Base-by-base conservation (phyloP, 495 filamentous ascomycete species). In the Niebla homalea region DNA sequence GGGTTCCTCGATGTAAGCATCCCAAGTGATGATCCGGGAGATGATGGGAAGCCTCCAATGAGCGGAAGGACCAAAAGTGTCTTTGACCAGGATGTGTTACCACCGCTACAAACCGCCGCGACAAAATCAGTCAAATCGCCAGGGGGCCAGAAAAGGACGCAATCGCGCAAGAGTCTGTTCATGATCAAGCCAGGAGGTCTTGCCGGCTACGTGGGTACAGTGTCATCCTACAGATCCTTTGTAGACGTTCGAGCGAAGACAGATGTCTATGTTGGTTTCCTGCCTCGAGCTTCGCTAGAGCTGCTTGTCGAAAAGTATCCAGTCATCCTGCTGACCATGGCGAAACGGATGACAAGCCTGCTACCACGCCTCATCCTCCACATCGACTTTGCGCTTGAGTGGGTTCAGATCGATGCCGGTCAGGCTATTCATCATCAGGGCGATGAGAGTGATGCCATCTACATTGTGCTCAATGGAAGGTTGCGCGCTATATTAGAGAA, bases 371-470 rank as follows among this genome's bases (percentile, higher is more conserved):
- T 98, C 43, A 86, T 98, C 52, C 75, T 94, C 4, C 93, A 98
- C 57, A 96, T 98, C 53, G 92, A 98, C 62, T 98, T 98, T 62
- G 92, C 92, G 6, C 72, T 98, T 3, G 92, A 98, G 65, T 98
- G 93, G 93, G 80, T 96, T 3, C 92, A 98, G 60, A 88, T 97
- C 52, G 84, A 84, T 67, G 87, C 92, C 4, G 89, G 93, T 4
- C 87, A 97, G 60, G 87, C 94, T 10, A 84, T 98, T 40, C 92
- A 92, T 60, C 84, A 94, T 60, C 86, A 96, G 66, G 81, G 80
- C 3, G 90, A 97, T 54, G 92, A 97, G 52, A 97, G 92, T 62
- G 92, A 98, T 65, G 92, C 93, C 12, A 98, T 98, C 37, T 97
- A 98, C 60, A 88, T 98, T 53, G 93, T 96, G 11, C 72, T 98